A percentile compares a stretch with the other conserved stretches of the same genome.
Evolutionary conservation across 805 yeast species (phyloP).

Genomic region (Barnettozyma pratensis): DNA sequence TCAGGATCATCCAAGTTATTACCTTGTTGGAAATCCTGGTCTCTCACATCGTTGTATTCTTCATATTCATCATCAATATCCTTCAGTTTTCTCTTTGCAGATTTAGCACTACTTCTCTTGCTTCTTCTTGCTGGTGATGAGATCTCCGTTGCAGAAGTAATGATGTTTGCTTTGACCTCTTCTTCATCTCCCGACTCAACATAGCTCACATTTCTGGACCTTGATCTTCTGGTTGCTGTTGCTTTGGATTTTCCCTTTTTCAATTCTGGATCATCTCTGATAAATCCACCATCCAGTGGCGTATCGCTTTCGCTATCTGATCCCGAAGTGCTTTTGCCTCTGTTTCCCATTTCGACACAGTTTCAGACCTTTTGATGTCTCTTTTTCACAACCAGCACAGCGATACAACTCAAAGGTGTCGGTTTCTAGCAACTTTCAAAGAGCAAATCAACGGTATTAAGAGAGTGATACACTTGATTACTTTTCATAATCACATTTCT

Average conservation of each 20-base stretch:
- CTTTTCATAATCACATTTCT: no score
- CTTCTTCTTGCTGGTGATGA: conserved; percentile 8
- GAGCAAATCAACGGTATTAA: no score
- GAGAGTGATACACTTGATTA: no score
- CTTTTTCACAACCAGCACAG: no score
- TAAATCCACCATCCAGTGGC: conserved; percentile 24
- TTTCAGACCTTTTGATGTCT: not conserved
- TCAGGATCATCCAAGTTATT: conserved; percentile 19
- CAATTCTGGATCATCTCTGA: conserved; percentile 23
- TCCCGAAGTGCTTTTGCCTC: not conserved
- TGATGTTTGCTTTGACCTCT: not conserved
- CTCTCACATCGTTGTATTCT: conserved; percentile 28
- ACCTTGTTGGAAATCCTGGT: conserved; percentile 15
- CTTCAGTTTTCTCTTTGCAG: conserved; percentile 23
- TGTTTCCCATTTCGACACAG: not conserved
- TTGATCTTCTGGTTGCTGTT: not conserved
- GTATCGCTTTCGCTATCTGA: conserved; percentile 20
- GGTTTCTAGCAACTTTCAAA: no score
- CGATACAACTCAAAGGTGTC: no score
- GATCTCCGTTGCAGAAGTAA: conserved; percentile 7
- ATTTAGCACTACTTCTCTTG: conserved; percentile 24
- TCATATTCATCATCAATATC: conserved; percentile 29
- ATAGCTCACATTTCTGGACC: conserved; percentile 2
- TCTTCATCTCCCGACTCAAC: conserved; percentile 7
- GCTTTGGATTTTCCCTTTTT: conserved; percentile 7